Conservation (phyloP, 1,139 yeast species). For the Arxiozyma slooffiae region DNA sequence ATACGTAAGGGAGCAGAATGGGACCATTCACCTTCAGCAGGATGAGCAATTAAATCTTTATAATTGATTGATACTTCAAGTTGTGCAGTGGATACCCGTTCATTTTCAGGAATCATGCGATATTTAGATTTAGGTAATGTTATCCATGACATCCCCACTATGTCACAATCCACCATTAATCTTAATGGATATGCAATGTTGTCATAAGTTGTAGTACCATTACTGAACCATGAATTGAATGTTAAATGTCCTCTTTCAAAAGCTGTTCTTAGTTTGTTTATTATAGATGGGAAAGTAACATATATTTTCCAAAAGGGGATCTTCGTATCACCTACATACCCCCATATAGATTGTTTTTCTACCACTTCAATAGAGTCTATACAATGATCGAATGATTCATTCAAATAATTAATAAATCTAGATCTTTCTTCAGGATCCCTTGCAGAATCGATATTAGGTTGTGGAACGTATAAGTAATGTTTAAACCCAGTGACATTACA, state of each 20-base stretch:
- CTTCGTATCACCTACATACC: constrained; percentile 69
- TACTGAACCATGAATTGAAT: constrained; percentile 51
- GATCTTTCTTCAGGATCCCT: constrained; percentile 46
- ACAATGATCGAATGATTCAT: constrained; percentile 36
- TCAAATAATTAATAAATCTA: constrained; percentile 41
- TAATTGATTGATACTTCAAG: constrained; percentile 67
- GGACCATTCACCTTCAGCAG: constrained; percentile 89
- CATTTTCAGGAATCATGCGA: constrained; percentile 33
- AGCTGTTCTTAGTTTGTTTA: constrained; percentile 59
- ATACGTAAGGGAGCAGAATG: constrained; percentile 90
- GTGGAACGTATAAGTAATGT: constrained; percentile 88
- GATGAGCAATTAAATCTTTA: constrained; percentile 61
- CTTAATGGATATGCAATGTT: constrained; percentile 79
- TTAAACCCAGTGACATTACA: constrained; percentile 83
- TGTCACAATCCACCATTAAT: constrained; percentile 83
- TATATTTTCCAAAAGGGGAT: constrained; percentile 71
- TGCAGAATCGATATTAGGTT: constrained; percentile 47
- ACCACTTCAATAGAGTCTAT: constrained; percentile 54
- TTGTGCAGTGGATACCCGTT: constrained; percentile 67
- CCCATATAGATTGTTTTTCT: constrained; percentile 86
- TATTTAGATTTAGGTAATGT: constrained; percentile 75
- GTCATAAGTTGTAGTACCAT: constrained; percentile 66
- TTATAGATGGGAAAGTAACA: constrained; percentile 53
- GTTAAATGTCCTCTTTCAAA: constrained; percentile 80
- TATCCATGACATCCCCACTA: constrained; percentile 97